These are phyloP conservation scores for Colletotrichum trifolii DNA, from an alignment of 2,329 filamentous ascomycete genomes.

Conservation along the genomic window DNA sequence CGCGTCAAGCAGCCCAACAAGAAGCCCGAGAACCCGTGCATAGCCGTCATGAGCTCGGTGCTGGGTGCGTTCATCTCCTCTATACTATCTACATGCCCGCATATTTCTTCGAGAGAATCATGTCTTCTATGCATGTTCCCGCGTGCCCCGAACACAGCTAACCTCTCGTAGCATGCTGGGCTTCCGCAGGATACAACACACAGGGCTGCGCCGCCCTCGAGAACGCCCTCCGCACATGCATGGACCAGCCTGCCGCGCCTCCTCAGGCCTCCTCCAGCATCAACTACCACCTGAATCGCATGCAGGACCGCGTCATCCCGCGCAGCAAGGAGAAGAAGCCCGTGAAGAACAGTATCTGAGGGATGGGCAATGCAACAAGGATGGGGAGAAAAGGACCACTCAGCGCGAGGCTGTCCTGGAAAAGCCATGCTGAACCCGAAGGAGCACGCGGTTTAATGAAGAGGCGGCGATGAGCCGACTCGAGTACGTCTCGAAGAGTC, in stretches of 20 bases:
- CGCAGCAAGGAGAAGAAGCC: constrained; percentile 26
- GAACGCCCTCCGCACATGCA: constrained; percentile 72
- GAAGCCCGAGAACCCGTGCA: constrained; percentile 62
- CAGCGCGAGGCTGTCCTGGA: too few relatives aligned
- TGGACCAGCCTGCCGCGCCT: constrained; percentile 78
- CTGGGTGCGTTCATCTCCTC: constrained; percentile 56
- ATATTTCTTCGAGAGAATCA: background rate
- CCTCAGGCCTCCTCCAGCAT: constrained; percentile 75
- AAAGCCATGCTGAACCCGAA: too few relatives aligned
- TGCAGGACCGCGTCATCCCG: constrained; percentile 58
- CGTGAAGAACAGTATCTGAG: constrained; percentile 22
- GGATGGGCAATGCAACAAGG: background rate
- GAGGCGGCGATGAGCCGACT: too few relatives aligned
- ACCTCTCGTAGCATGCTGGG: constrained; percentile 78
- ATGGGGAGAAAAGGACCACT: background rate
- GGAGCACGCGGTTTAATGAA: too few relatives aligned
- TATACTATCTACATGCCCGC: background rate
- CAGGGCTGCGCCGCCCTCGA: constrained; percentile 69
- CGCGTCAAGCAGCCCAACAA: constrained; percentile 66
- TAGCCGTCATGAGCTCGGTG: constrained; percentile 67
- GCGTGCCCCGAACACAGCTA: constrained; percentile 7
- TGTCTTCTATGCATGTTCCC: background rate
- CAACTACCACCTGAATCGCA: constrained; percentile 91
- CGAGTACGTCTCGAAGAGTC: background rate
- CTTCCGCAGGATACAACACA: constrained; percentile 77